phyloP scores from a whole-genome alignment of 495 filamentous ascomycete species.

The Hyaloscypha variabilis region DNA sequence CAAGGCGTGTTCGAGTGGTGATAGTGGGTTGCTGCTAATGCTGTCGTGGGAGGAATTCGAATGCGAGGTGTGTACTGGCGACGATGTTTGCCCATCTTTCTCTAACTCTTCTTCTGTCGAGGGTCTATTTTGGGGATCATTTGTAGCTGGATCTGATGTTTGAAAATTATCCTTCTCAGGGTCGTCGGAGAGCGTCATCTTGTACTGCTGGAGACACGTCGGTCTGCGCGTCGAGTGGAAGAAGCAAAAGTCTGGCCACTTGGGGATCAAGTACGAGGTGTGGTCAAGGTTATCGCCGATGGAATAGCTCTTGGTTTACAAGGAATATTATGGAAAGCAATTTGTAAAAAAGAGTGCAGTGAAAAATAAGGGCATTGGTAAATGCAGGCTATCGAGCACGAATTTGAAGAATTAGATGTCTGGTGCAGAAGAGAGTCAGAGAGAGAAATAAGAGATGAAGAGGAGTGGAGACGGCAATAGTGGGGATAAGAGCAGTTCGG shows the following conservation, averaged over 20 bases:
- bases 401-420: not conserved
- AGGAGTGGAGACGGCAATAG: slow-evolving; percentile 4
- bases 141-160: not conserved
- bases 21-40: slow-evolving; percentile 37
- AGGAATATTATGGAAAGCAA: not conserved
- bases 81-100: slow-evolving; percentile 16
- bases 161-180: slow-evolving; percentile 19
- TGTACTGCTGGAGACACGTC: not conserved
- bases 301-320: not conserved
- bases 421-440: not conserved
- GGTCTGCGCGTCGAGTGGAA: not conserved
- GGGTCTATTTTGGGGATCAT: not conserved
- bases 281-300: not conserved
- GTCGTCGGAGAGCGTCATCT: slow-evolving; percentile 12
- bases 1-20: slow-evolving; percentile 40
- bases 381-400: not conserved
- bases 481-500: not conserved
- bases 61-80: slow-evolving; percentile 19
- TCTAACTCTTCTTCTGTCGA: slow-evolving; percentile 11
- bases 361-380: not conserved
- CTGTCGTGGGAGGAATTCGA: slow-evolving; percentile 23
- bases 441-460: not conserved
- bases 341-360: not conserved
- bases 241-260: not conserved
- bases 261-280: not conserved